These are phyloP conservation scores for Diplodia mutila DNA, from an alignment of 2,329 filamentous ascomycete species.

Conservation along the genomic window DNA sequence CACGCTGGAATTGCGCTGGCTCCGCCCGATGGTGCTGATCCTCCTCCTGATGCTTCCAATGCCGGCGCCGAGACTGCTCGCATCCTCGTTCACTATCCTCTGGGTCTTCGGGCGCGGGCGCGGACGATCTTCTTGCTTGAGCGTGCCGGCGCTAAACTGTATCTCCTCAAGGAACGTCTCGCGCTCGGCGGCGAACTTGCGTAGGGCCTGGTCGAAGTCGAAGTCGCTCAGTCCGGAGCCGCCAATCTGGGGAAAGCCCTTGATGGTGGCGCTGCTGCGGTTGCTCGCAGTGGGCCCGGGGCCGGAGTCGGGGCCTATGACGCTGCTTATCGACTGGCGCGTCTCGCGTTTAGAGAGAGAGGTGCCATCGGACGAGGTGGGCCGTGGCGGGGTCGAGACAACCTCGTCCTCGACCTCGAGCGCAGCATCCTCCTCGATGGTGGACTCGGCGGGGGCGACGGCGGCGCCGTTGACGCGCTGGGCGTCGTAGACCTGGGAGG, in stretches of 20 bases:
- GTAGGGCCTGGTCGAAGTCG: conserved; percentile 89
- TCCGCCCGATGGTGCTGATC: conserved; percentile 95
- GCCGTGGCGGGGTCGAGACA: conserved; percentile 38
- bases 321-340: conserved; percentile 57
- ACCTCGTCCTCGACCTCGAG: conserved; percentile 51
- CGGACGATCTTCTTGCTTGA: conserved; percentile 53
- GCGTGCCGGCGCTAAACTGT: conserved; percentile 80
- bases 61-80: conserved; percentile 58
- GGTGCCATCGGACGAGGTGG: conserved; percentile 49
- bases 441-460: conserved; percentile 53
- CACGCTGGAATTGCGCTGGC: conserved; percentile 80
- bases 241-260: conserved; percentile 46
- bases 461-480: conserved; percentile 40
- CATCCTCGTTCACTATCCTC: conserved; percentile 70
- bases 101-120: conserved; percentile 81
- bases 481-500: conserved; percentile 55
- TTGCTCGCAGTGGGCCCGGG: conserved; percentile 61
- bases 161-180: conserved; percentile 93
- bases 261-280: conserved; percentile 67
- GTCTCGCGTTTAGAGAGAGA: conserved; percentile 46
- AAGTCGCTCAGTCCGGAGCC: conserved; percentile 65
- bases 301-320: conserved; percentile 43
- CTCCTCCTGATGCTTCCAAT: conserved; percentile 89
- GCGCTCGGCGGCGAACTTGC: conserved; percentile 94
- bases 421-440: conserved; percentile 63